These are phyloP conservation scores for Handroanthus guayacan DNA, from an alignment of 257 asterid species.

Conservation along the genomic window DNA sequence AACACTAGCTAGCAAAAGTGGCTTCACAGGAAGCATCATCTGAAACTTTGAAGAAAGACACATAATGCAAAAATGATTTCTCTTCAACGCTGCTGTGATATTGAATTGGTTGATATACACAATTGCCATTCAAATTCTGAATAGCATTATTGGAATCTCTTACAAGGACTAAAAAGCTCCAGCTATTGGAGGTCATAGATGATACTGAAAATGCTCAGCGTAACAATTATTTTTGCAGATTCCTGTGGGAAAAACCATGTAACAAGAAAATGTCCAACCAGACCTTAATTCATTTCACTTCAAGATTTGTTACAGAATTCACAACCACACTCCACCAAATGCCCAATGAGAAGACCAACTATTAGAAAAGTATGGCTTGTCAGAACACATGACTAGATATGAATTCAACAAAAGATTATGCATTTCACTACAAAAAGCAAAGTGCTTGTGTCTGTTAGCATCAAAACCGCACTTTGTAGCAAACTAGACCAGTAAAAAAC, in stretches of 20 bases:
- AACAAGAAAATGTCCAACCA: background rate
- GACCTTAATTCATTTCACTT: background rate
- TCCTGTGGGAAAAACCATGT: background rate
- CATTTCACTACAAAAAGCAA: background rate
- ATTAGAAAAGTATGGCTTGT: background rate
- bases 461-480: background rate
- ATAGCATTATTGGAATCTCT: background rate
- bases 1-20: constrained; percentile 16
- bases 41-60: background rate
- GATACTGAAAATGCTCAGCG: background rate
- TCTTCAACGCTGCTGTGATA: background rate
- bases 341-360: background rate
- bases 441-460: background rate
- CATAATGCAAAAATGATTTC: background rate
- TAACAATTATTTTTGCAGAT: background rate
- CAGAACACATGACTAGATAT: background rate
- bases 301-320: background rate
- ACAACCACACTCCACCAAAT: background rate
- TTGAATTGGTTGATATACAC: background rate
- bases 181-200: background rate
- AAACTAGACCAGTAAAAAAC: background rate
- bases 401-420: background rate
- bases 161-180: background rate
- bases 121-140: background rate
- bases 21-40: constrained; percentile 2